Conservation (phyloP, 169 alveolate genomes). For the Plasmodium billcollinsi region DNA sequence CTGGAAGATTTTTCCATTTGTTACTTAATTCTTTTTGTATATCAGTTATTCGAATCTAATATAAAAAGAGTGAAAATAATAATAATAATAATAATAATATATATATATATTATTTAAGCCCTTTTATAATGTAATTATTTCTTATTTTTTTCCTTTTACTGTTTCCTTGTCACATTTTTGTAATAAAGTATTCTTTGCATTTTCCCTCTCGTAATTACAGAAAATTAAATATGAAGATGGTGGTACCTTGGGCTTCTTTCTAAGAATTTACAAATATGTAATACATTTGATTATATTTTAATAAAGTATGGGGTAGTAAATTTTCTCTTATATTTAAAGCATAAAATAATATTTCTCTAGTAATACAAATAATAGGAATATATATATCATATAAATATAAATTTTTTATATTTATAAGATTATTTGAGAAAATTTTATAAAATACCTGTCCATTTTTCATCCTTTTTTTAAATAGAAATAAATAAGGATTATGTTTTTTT, state of each 20-base stretch:
- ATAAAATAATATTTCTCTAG: too few species aligned
- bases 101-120: not conserved
- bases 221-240: constrained; percentile 71
- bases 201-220: constrained; percentile 68
- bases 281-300: too few species aligned
- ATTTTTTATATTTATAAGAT: too few species aligned
- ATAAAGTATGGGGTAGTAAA: too few species aligned
- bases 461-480: too few species aligned
- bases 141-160: constrained; percentile 27
- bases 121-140: not conserved
- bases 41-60: constrained; percentile 64
- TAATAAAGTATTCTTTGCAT: constrained; percentile 32
- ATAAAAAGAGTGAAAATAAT: not conserved
- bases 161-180: constrained; percentile 39
- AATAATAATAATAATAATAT: not conserved
- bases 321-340: too few species aligned
- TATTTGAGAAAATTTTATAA: too few species aligned
- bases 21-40: constrained; percentile 71
- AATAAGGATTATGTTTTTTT: too few species aligned
- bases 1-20: constrained; percentile 60
- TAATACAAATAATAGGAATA: too few species aligned
- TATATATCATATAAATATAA: too few species aligned
- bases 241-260: constrained; percentile 72
- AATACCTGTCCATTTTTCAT: too few species aligned
- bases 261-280: not conserved